Percentiles rank a stretch among this genome's conserved stretches.
Evolutionary conservation across 176 grass and related monocot species (phyloP).

Genomic region (Poa pratensis): DNA sequence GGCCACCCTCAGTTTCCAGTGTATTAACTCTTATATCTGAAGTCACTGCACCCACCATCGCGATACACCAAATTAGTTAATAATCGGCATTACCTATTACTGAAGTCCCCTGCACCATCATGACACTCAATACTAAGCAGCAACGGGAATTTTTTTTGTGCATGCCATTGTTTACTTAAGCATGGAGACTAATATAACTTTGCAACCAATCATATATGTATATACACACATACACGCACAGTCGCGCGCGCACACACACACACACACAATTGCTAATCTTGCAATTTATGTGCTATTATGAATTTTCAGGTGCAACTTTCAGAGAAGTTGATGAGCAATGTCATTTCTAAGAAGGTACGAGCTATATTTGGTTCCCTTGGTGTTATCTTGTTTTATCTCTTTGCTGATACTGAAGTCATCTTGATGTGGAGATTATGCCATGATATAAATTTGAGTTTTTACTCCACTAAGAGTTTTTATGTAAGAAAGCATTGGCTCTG

Average conservation of each 20-base stretch:
- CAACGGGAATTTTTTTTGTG: conserved; percentile 4
- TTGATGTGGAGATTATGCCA: background rate
- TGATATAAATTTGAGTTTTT: conserved; percentile 11
- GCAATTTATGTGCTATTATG: conserved; percentile 32
- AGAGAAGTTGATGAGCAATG: conserved; percentile 96
- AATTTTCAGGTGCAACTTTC: conserved; percentile 89
- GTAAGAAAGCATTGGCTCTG: conserved; percentile 31
- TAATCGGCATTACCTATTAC: conserved; percentile 1
- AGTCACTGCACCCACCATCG: conserved; percentile 6
- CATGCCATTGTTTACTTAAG: conserved; percentile 2
- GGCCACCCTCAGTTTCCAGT: conserved; percentile 5
- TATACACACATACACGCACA: background rate
- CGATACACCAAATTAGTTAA: background rate
- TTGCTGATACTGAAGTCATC: background rate
- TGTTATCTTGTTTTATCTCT: conserved; percentile 10
- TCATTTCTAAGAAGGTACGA: conserved; percentile 86
- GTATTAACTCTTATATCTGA: conserved; percentile 30
- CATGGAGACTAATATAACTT: conserved; percentile 1
- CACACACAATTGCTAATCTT: background rate
- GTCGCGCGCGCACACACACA: background rate
- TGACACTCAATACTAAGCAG: background rate
- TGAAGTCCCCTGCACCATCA: conserved; percentile 30
- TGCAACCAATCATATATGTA: conserved; percentile 1
- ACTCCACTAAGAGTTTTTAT: background rate
- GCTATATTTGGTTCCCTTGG: background rate